phyloP scores from a whole-genome alignment of 352 stramenopile genomes.

The Phytophthora pisi region DNA sequence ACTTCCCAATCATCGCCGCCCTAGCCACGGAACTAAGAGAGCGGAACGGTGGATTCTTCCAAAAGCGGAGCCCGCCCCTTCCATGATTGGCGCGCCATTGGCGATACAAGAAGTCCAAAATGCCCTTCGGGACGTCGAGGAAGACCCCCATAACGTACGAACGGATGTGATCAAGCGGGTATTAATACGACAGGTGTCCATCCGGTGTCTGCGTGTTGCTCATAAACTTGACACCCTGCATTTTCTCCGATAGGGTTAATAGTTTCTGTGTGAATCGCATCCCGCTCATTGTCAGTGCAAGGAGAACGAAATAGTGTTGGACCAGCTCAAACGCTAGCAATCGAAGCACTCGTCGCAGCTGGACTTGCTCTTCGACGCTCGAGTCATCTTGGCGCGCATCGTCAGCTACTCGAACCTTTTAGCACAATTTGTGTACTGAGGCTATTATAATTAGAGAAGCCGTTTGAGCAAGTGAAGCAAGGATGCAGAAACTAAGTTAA shows the following conservation, averaged over 20 bases:
- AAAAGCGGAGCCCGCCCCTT: conserved; percentile 49
- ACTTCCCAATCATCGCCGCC: conserved; percentile 50
- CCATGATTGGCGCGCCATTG: conserved; percentile 39
- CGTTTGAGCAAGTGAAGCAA: no score
- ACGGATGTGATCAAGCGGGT: conserved; percentile 61
- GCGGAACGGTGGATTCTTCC: conserved; percentile 41
- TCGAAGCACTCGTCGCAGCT: conserved; percentile 74
- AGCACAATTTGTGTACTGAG: no score
- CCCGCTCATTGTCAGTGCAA: not conserved
- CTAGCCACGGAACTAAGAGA: conserved; percentile 31
- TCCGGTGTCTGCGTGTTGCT: conserved; percentile 57
- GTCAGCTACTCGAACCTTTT: not conserved
- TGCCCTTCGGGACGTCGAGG: conserved; percentile 58
- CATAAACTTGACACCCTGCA: conserved; percentile 35
- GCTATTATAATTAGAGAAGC: not conserved
- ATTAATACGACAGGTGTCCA: conserved; percentile 43
- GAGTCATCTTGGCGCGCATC: conserved; percentile 37
- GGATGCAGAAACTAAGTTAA: no score
- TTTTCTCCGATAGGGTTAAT: conserved; percentile 52
- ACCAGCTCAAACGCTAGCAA: conserved; percentile 71
- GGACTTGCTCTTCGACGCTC: conserved; percentile 81
- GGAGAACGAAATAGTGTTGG: conserved; percentile 48
- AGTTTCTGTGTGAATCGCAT: conserved; percentile 37
- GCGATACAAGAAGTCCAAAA: conserved; percentile 52
- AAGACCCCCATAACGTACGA: conserved; percentile 75